Evolutionary conservation across 306 rosid species (phyloP).

Genomic region (Abrus pulchellus): DNA sequence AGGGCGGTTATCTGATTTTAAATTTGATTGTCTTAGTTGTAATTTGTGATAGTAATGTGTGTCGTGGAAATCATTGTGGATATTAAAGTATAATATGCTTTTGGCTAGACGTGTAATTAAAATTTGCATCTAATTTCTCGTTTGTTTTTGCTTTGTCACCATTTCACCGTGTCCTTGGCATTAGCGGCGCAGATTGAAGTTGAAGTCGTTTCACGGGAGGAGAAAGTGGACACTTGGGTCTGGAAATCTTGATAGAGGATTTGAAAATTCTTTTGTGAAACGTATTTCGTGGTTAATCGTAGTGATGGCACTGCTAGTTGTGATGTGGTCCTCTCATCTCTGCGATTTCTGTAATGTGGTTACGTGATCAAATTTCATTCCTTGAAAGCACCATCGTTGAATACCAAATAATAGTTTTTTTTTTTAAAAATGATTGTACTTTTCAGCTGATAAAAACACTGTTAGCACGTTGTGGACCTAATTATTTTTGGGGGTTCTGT

Average conservation of each 20-base stretch:
- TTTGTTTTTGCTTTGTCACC: neutral
- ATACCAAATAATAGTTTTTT: constrained; percentile 37
- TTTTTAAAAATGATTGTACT: constrained; percentile 15
- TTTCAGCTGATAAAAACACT: constrained; percentile 35
- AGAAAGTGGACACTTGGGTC: constrained; percentile 44
- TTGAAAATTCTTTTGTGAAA: constrained; percentile 37
- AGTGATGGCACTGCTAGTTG: constrained; percentile 39
- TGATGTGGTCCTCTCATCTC: constrained; percentile 44
- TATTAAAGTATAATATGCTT: constrained; percentile 36
- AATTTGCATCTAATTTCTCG: neutral
- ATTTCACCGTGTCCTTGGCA: neutral
- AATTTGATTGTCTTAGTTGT: constrained; percentile 37
- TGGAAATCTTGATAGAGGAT: constrained; percentile 23
- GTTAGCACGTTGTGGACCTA: constrained; percentile 56
- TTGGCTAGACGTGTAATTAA: constrained; percentile 31
- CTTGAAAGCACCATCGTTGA: constrained; percentile 47
- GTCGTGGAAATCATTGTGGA: constrained; percentile 41
- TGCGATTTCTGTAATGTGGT: constrained; percentile 15
- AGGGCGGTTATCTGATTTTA: constrained; percentile 46
- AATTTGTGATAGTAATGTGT: constrained; percentile 25
- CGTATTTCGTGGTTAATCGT: constrained; percentile 34
- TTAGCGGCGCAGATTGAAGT: constrained; percentile 38
- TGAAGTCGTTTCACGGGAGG: constrained; percentile 36
- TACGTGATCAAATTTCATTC: constrained; percentile 51
- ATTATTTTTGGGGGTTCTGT: constrained; percentile 40